Evolutionary conservation across 257 asterid genomes (phyloP).

Genomic region (Solanum sitiens): DNA sequence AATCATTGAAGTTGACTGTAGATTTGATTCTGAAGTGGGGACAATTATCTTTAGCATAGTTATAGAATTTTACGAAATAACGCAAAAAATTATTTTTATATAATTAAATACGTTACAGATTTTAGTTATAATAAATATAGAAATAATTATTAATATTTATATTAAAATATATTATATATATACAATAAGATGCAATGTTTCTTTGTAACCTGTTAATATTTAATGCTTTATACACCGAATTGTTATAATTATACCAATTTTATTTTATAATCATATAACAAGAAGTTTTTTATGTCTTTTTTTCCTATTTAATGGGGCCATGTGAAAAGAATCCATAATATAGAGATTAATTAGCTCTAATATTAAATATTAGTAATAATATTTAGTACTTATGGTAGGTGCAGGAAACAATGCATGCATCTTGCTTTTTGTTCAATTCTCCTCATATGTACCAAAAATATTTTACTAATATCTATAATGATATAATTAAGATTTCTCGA

Average conservation of each 20-base stretch:
- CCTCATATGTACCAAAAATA: conserved; percentile 9
- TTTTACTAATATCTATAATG: neutral
- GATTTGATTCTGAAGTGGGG: neutral
- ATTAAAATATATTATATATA: neutral
- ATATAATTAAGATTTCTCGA: neutral
- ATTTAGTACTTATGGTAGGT: neutral
- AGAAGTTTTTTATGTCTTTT: neutral
- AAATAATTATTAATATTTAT: rapidly evolving
- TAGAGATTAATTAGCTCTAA: neutral
- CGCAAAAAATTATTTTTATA: rapidly evolving
- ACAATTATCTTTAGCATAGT: neutral
- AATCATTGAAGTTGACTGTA: neutral
- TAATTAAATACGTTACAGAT: rapidly evolving
- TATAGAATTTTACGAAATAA: neutral
- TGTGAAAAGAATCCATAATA: neutral
- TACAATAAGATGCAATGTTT: neutral
- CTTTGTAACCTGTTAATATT: rapidly evolving
- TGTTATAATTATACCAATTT: neutral
- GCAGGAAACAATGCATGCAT: conserved; percentile 17
- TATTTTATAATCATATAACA: neutral
- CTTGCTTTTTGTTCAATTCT: conserved; percentile 6
- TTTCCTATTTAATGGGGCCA: neutral
- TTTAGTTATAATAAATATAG: rapidly evolving
- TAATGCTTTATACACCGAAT: rapidly evolving
- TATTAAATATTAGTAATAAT: neutral